Percentiles rank a stretch among this genome's conserved stretches.
phyloP scores from a whole-genome alignment of 179 eudicot species.

The Gypsophila paniculata region DNA sequence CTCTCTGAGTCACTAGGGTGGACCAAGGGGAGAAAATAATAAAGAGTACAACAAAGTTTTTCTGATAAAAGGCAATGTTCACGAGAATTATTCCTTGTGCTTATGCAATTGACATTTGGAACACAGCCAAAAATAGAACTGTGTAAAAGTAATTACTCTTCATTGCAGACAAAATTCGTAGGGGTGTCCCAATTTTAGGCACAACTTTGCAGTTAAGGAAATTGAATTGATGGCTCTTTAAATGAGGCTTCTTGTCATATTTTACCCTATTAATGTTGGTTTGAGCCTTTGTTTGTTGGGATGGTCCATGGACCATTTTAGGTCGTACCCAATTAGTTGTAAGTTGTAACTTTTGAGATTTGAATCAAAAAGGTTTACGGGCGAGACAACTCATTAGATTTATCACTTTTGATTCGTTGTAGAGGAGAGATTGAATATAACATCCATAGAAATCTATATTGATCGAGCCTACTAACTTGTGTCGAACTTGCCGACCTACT shows the following conservation, averaged over 20 bases:
- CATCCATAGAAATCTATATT: too few species aligned
- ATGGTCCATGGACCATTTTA: not conserved
- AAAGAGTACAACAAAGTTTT: not conserved
- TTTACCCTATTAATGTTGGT: not conserved
- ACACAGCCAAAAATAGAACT: not conserved
- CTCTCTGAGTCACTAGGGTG: not conserved
- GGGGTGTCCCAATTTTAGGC: constrained; percentile 6
- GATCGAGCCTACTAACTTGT: too few species aligned
- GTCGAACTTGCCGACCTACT: too few species aligned
- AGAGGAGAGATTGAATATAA: too few species aligned
- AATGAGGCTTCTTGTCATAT: not conserved
- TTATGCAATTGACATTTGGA: constrained; percentile 3
- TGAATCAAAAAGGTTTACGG: too few species aligned
- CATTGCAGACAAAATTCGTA: not conserved
- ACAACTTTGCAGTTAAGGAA: too few species aligned
- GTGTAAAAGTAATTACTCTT: not conserved
- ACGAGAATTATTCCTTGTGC: constrained; percentile 9
- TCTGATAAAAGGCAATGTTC: constrained; percentile 9
- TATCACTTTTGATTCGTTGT: too few species aligned
- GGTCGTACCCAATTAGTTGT: not conserved
- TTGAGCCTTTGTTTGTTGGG: not conserved
- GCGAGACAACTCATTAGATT: too few species aligned
- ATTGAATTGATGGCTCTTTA: not conserved
- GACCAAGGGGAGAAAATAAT: not conserved
- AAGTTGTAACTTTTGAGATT: too few species aligned